A percentile compares a stretch with the other conserved stretches of the same genome.
Evolutionary conservation across 345 rosid species (phyloP).

Genomic region (Diplotaxis tenuifolia): DNA sequence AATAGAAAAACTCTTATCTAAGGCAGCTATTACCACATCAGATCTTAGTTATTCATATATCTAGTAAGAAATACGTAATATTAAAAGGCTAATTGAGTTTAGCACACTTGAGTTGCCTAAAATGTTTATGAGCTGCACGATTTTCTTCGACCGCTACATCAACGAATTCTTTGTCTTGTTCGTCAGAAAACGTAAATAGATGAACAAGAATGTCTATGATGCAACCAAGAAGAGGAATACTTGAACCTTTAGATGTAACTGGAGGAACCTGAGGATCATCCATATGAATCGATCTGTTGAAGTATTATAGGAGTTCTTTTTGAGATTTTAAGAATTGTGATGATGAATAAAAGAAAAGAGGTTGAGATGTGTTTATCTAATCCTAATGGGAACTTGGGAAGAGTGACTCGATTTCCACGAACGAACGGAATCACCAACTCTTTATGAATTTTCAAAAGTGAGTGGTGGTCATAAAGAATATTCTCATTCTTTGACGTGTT

Average conservation of each 20-base stretch:
- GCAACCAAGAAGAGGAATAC: constrained; percentile 32
- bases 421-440: constrained; percentile 3
- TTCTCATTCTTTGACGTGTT: not conserved
- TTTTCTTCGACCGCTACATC: constrained; percentile 21
- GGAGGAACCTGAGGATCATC: constrained; percentile 22
- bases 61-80: constrained; percentile 12
- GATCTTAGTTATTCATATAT: not conserved
- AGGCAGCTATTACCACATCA: not conserved
- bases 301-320: not conserved
- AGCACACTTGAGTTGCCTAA: constrained; percentile 25
- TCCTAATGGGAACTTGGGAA: constrained; percentile 5
- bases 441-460: not conserved
- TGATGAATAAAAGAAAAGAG: not conserved
- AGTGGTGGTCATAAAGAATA: constrained; percentile 14
- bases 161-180: constrained; percentile 8
- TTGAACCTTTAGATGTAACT: constrained; percentile 2
- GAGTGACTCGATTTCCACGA: constrained; percentile 21
- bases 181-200: not conserved
- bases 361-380: not conserved
- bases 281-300: constrained; percentile 12
- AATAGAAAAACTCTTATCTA: not conserved
- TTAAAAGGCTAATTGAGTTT: constrained; percentile 16
- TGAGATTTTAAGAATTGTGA: not conserved
- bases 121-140: constrained; percentile 34
- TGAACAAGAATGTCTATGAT: constrained; percentile 29